These are phyloP conservation scores for Macrophomina pseudophaseolina DNA, from an alignment of 2,329 filamentous ascomycete species.

Conservation along the genomic window DNA sequence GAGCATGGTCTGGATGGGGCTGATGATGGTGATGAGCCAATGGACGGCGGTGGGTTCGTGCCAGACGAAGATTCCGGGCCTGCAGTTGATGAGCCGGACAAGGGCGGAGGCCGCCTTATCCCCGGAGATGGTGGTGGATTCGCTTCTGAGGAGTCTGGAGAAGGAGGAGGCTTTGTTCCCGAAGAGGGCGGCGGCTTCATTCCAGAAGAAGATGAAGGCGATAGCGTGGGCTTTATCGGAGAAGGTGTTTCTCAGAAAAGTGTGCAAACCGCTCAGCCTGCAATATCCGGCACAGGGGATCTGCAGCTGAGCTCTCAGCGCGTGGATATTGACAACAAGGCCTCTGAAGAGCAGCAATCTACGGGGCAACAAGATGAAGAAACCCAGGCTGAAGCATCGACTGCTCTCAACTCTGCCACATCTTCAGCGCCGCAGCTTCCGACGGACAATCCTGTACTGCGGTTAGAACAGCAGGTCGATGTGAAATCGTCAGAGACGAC, in stretches of 20 bases:
- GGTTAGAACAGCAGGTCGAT: not conserved
- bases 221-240: constrained; percentile 18
- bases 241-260: not conserved
- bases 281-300: no score
- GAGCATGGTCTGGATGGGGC: constrained; percentile 6
- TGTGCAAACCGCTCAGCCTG: no score
- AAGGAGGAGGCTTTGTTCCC: constrained; percentile 43
- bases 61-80: constrained; percentile 25
- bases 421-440: not conserved
- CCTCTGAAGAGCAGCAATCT: not conserved
- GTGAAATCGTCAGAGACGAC: no score
- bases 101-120: constrained; percentile 31
- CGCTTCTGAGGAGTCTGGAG: constrained; percentile 25
- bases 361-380: not conserved
- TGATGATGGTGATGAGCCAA: not conserved
- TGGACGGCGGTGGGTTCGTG: constrained; percentile 31
- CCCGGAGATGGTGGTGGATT: constrained; percentile 29
- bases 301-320: no score
- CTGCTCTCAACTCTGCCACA: no score
- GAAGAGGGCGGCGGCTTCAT: constrained; percentile 44
- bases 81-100: constrained; percentile 5
- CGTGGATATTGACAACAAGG: not conserved
- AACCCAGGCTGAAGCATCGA: no score
- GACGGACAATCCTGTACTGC: not conserved
- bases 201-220: constrained; percentile 40